phyloP scores from a whole-genome alignment of 306 rosid species.

The Sesbania bispinosa region DNA sequence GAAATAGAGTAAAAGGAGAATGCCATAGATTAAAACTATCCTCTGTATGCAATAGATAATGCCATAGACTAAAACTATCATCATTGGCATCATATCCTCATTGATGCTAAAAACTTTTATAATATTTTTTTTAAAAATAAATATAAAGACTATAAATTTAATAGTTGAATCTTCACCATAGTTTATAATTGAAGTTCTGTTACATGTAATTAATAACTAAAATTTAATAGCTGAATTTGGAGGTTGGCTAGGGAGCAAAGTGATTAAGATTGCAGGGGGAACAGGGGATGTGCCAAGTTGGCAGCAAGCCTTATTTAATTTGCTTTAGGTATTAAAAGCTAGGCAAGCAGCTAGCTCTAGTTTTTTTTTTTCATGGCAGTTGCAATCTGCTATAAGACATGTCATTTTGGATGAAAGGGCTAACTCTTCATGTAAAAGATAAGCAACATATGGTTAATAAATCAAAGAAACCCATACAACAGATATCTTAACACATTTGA shows the following conservation, averaged over 20 bases:
- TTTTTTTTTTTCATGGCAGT: slow-evolving; percentile 26
- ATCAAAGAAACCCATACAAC: background rate
- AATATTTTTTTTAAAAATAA: too few species aligned
- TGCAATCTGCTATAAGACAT: background rate
- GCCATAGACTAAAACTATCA: too few species aligned
- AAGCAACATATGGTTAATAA: background rate
- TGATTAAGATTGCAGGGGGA: slow-evolving; percentile 7
- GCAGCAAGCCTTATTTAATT: slow-evolving; percentile 16
- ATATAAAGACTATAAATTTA: too few species aligned
- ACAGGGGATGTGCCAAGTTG: slow-evolving; percentile 2
- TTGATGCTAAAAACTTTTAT: too few species aligned
- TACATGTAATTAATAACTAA: background rate
- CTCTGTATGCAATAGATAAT: too few species aligned
- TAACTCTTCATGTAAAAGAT: background rate
- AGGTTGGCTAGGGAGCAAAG: slow-evolving; percentile 32
- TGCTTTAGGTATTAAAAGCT: slow-evolving; percentile 25
- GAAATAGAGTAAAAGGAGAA: too few species aligned
- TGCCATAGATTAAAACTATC: too few species aligned
- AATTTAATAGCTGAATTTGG: slow-evolving; percentile 23
- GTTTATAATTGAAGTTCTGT: background rate
- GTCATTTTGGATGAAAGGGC: slow-evolving; percentile 4
- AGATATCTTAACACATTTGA: slow-evolving; percentile 3
- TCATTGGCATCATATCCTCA: too few species aligned
- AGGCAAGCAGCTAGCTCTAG: slow-evolving; percentile 32
- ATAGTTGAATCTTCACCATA: background rate